Conservation (phyloP, 2,329 filamentous ascomycete genomes). For the Epichloe sp. region DNA sequence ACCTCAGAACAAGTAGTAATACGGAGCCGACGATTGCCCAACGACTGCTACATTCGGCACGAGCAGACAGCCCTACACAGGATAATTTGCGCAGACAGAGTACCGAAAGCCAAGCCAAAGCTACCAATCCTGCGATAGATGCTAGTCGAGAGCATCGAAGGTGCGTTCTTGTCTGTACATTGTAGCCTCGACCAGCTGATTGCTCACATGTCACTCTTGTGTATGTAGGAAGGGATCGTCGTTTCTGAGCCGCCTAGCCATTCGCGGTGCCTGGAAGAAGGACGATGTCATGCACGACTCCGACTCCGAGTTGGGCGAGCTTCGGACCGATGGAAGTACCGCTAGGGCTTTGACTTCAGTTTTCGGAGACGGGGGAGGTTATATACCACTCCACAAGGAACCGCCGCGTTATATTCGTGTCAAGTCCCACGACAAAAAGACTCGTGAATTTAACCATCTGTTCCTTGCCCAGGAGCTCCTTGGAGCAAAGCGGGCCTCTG, state of each 20-base stretch:
- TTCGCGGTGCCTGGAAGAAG: slow-evolving; percentile 65
- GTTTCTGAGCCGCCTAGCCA: slow-evolving; percentile 69
- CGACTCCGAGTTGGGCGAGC: slow-evolving; percentile 56
- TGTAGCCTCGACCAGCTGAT: no score
- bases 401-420: slow-evolving; percentile 87
- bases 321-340: slow-evolving; percentile 66
- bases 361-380: slow-evolving; percentile 55
- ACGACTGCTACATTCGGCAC: slow-evolving; percentile 37
- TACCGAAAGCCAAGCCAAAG: slow-evolving; percentile 28
- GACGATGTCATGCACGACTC: slow-evolving; percentile 45
- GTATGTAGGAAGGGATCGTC: slow-evolving; percentile 64
- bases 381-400: slow-evolving; percentile 75
- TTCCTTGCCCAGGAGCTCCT: slow-evolving; percentile 88
- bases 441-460: slow-evolving; percentile 68
- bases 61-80: slow-evolving; percentile 37
- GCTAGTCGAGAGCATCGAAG: slow-evolving; percentile 46
- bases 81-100: slow-evolving; percentile 27
- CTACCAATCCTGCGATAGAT: slow-evolving; percentile 27
- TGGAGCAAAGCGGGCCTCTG: slow-evolving; percentile 33
- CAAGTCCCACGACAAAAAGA: slow-evolving; percentile 69
- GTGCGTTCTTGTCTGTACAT: slow-evolving; percentile 24
- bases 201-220: slow-evolving; percentile 5
- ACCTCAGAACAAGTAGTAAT: slow-evolving; percentile 24
- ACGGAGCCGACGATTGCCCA: slow-evolving; percentile 36
- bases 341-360: slow-evolving; percentile 70